These are phyloP conservation scores for Fagus sylvatica DNA, from an alignment of 306 rosid species.

Conservation along the genomic window DNA sequence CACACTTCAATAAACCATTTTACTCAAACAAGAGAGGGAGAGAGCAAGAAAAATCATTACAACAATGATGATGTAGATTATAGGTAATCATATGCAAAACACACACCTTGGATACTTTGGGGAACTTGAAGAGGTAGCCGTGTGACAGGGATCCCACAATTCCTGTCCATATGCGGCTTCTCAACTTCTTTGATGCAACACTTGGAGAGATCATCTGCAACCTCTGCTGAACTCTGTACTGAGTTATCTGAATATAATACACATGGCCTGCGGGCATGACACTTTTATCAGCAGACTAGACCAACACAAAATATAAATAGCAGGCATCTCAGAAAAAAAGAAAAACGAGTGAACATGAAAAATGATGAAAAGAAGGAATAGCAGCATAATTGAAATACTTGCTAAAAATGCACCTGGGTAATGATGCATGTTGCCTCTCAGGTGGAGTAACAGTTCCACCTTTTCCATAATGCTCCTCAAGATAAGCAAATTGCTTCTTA, in stretches of 20 bases:
- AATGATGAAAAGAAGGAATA: background rate
- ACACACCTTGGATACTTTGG: conserved; percentile 78
- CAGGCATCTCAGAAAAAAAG: conserved; percentile 5
- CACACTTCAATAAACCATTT: background rate
- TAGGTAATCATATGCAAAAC: background rate
- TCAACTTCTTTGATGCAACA: conserved; percentile 81
- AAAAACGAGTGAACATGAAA: conserved; percentile 11
- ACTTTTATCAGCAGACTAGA: conserved; percentile 27
- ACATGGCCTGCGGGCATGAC: conserved; percentile 62
- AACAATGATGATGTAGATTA: background rate
- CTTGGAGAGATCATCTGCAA: conserved; percentile 77
- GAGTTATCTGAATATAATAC: conserved; percentile 73
- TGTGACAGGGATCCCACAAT: conserved; percentile 51
- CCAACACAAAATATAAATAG: conserved; percentile 13
- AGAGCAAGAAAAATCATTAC: background rate
- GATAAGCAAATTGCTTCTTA: conserved; percentile 97
- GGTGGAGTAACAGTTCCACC: conserved; percentile 80
- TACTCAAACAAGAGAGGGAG: background rate
- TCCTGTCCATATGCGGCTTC: conserved; percentile 67
- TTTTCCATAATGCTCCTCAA: conserved; percentile 93
- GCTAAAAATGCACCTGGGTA: conserved; percentile 66
- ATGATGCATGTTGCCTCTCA: conserved; percentile 95
- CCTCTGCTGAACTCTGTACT: conserved; percentile 56
- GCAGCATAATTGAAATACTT: background rate
- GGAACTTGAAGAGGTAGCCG: conserved; percentile 81